Evolutionary conservation across 2,329 filamentous ascomycete species (phyloP).

Genomic region (Fusarium sp.): DNA sequence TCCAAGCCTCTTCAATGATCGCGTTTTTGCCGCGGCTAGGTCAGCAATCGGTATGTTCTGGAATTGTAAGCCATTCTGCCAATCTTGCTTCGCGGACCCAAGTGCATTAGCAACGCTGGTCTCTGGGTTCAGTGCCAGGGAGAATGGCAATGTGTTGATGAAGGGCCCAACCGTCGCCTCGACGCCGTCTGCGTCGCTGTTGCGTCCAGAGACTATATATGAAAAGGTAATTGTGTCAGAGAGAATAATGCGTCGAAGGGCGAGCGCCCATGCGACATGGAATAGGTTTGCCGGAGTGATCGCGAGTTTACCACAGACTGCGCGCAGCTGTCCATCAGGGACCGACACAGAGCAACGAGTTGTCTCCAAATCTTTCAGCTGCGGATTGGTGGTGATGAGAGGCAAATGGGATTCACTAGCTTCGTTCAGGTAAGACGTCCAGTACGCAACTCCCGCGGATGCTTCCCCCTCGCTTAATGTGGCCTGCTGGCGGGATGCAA

Average conservation of each 20-base stretch:
- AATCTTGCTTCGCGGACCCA: slow-evolving; percentile 8
- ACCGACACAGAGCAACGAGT: slow-evolving; percentile 5
- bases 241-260: slow-evolving; percentile 14
- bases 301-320: slow-evolving; percentile 11
- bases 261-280: slow-evolving; percentile 13
- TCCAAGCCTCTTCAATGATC: slow-evolving; percentile 11
- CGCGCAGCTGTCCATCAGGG: slow-evolving; percentile 2
- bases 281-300: slow-evolving; percentile 14
- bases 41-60: slow-evolving; percentile 12
- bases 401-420: slow-evolving; percentile 13
- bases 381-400: slow-evolving; percentile 8
- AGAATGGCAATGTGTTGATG: slow-evolving; percentile 10
- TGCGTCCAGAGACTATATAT: slow-evolving; percentile 13
- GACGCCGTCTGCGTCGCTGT: slow-evolving; percentile 4
- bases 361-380: slow-evolving; percentile 8
- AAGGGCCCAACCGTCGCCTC: slow-evolving; percentile 12
- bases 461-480: slow-evolving; percentile 6
- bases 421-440: slow-evolving; percentile 12
- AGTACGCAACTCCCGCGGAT: slow-evolving; percentile 10
- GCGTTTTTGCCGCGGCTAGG: slow-evolving; percentile 5
- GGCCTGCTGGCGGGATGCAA: slow-evolving; percentile 14
- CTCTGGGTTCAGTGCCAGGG: slow-evolving; percentile 1
- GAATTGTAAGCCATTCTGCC: slow-evolving; percentile 13
- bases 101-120: slow-evolving; percentile 12
- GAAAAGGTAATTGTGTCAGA: slow-evolving; percentile 9